A percentile compares a stretch with the other conserved stretches of the same genome.
phyloP scores from a whole-genome alignment of 768 basidiomycete species.

The Kwoniella sp. region DNA sequence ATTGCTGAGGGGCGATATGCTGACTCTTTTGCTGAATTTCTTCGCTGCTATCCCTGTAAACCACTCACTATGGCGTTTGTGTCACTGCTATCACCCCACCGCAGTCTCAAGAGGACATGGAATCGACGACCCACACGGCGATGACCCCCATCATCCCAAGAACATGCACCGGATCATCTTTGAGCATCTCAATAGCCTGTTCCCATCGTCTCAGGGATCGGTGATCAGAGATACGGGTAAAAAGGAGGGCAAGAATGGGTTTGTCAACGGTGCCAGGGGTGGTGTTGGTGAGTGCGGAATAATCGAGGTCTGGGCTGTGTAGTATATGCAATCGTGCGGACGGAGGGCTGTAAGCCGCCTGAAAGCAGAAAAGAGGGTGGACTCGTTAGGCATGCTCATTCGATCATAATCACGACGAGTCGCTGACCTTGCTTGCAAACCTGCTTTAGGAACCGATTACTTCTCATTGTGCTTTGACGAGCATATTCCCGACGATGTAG shows the following conservation, averaged over 20 bases:
- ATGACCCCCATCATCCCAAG: slow-evolving; percentile 20
- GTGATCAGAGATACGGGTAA: slow-evolving; percentile 21
- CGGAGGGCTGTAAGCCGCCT: no score
- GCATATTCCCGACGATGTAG: slow-evolving; percentile 53
- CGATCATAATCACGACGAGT: no score
- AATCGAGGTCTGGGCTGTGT: no score
- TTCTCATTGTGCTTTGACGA: slow-evolving; percentile 53
- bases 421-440: background rate
- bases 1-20: no score
- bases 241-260: slow-evolving; percentile 36
- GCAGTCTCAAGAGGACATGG: slow-evolving; percentile 37
- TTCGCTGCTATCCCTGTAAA: background rate
- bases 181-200: slow-evolving; percentile 37
- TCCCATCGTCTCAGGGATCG: slow-evolving; percentile 25
- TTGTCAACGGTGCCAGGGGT: slow-evolving; percentile 52
- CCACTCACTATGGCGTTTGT: background rate
- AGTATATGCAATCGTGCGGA: no score
- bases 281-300: slow-evolving; percentile 35
- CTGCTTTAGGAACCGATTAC: slow-evolving; percentile 39
- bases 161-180: slow-evolving; percentile 42
- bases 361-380: no score
- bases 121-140: slow-evolving; percentile 13
- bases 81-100: background rate
- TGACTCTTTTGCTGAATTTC: no score
- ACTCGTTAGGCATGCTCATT: no score